Evolutionary conservation across 768 basidiomycete genomes (phyloP).

Genomic region (Panaeolus cyanescens): DNA sequence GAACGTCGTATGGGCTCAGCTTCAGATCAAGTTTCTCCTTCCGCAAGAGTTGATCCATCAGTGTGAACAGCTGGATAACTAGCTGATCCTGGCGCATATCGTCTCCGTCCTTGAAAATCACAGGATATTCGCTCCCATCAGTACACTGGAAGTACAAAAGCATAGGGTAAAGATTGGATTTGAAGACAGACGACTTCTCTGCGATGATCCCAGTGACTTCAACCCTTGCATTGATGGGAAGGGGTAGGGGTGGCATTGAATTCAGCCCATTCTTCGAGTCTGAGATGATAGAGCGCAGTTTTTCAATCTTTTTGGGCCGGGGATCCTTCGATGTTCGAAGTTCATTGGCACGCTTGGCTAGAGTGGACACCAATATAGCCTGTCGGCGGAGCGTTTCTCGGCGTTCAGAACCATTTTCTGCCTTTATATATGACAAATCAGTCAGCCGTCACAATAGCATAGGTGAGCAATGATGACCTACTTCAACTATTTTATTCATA

Average conservation of each 20-base stretch:
- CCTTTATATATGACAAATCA: conserved; percentile 35
- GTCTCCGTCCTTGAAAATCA: conserved; percentile 99
- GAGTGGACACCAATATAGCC: conserved; percentile 82
- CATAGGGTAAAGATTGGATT: conserved; percentile 93
- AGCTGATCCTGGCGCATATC: conserved; percentile 99
- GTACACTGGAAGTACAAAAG: conserved; percentile 87
- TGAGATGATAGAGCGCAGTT: conserved; percentile 79
- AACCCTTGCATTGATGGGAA: conserved; percentile 89
- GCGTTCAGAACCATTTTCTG: conserved; percentile 77
- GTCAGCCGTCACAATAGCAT: neutral
- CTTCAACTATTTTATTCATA: conserved; percentile 87
- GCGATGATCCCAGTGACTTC: conserved; percentile 85
- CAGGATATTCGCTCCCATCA: conserved; percentile 84
- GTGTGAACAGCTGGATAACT: conserved; percentile 96
- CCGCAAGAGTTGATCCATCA: conserved; percentile 92
- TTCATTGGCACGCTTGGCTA: conserved; percentile 86
- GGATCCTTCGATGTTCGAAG: conserved; percentile 89
- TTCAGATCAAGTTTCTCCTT: conserved; percentile 96
- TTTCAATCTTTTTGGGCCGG: conserved; percentile 97
- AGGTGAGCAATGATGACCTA: conserved; percentile 29
- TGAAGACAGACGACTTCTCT: conserved; percentile 95
- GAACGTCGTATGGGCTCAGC: conserved; percentile 86
- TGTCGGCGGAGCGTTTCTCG: conserved; percentile 91
- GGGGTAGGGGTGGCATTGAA: conserved; percentile 77
- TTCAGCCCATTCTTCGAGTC: conserved; percentile 87